Evolutionary conservation across 176 grass and related monocot species (phyloP).

Genomic region (Musa beccarii): DNA sequence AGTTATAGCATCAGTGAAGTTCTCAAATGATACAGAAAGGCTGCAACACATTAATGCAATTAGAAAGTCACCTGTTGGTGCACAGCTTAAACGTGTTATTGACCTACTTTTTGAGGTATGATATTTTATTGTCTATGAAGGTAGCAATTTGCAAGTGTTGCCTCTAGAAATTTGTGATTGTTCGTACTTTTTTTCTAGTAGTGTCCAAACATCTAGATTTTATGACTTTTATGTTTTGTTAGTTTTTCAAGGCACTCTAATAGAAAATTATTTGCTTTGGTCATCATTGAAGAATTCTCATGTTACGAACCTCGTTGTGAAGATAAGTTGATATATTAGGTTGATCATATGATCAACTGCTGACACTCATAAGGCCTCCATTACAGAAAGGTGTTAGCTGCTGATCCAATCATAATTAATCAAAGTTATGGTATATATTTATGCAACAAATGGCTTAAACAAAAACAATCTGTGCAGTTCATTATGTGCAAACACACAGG

Average conservation of each 20-base stretch:
- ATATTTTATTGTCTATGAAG: background rate
- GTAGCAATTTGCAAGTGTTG: background rate
- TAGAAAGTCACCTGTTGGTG: constrained; percentile 71
- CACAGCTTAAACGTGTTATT: constrained; percentile 78
- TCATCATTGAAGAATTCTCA: too few species aligned
- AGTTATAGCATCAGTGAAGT: constrained; percentile 42
- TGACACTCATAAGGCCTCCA: background rate
- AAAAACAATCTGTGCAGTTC: background rate
- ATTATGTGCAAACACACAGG: background rate
- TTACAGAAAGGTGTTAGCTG: background rate
- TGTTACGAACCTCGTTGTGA: background rate
- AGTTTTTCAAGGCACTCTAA: too few species aligned
- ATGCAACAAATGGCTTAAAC: background rate
- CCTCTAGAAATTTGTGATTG: background rate
- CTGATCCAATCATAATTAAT: background rate
- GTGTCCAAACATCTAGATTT: background rate
- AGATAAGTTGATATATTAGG: background rate
- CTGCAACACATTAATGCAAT: constrained; percentile 75
- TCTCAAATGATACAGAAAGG: constrained; percentile 89
- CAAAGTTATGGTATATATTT: background rate
- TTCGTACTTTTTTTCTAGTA: background rate
- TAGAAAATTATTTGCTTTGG: too few species aligned
- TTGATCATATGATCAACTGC: background rate
- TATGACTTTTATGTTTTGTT: background rate
- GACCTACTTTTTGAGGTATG: constrained; percentile 75